Evolutionary conservation across 306 rosid genomes (phyloP), one percentile per base, ranked within the genome.

Genomic region (Cicer judaicum): DNA sequence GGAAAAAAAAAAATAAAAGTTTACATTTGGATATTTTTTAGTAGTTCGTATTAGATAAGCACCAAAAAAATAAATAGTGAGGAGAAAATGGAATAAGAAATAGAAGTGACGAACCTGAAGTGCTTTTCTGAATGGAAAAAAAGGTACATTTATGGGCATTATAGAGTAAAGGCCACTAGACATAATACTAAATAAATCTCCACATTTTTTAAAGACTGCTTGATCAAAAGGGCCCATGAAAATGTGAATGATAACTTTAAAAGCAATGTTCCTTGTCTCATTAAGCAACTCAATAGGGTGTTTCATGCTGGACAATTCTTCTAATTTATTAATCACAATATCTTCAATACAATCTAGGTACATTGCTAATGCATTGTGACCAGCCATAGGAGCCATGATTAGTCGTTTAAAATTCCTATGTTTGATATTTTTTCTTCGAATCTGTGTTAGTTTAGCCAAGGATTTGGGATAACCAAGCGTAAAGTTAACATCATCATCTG

Each of bases 61-160:
- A 19, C 21, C 21, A 19, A 19, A 19, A 19, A 19, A 18, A 18
- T 18, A 19, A 19, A 19, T 19, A 19, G 21, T 19, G 21, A 19
- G 21, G 21, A 19, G 21, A 19, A 19, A 19, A 19, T 21, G 6
- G 63, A 6, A 57, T 12, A 16, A 18, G 19, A 55, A 55, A 21
- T 21, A 24, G 68, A 13, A 16, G 7, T 9, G 8, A 48, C 15
- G 0, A 21, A 84, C 82, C 85, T 84, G 47, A 13, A 81, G 71
- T 18, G 83, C 79, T 62, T 53, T 74, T 71, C 74, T 67, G 68
- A 39, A 78, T 16, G 70, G 9, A 47, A 78, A 84, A 43, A 83
- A 81, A 0, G 88, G 88, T 5, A 38, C 2, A 1, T 76, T 39
- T 10, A 82, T 54, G 14, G 73, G 67, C 3, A 15, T 7, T 8